phyloP scores from a whole-genome alignment of 2,329 filamentous ascomycete genomes.

The Sarocladium brachiariae region DNA sequence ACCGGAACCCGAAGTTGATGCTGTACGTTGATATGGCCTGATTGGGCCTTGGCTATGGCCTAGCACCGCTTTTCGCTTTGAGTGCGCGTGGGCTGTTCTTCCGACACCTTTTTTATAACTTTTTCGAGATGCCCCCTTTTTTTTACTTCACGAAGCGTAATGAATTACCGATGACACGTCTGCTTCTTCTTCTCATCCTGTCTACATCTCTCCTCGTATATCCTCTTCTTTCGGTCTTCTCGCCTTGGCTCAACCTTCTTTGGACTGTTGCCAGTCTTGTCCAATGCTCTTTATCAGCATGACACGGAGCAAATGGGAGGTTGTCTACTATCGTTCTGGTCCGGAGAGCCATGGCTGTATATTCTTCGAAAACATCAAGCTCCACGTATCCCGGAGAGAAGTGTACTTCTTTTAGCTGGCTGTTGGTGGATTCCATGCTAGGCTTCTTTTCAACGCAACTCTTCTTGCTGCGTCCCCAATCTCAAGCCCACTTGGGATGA shows the following conservation, averaged over 20 bases:
- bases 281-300: background rate
- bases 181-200: background rate
- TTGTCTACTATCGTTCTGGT: too few species aligned
- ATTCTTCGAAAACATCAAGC: too few species aligned
- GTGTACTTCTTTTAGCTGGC: too few species aligned
- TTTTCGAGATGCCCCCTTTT: background rate
- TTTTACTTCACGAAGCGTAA: constrained; percentile 8
- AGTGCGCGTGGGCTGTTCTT: background rate
- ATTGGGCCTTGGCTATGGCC: constrained; percentile 12
- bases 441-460: too few species aligned
- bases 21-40: constrained; percentile 55
- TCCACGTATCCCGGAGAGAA: too few species aligned
- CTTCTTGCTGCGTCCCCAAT: too few species aligned
- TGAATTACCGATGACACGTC: constrained; percentile 3
- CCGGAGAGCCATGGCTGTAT: too few species aligned
- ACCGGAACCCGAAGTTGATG: constrained; percentile 80
- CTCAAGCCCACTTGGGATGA: too few species aligned
- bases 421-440: too few species aligned
- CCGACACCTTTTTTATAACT: background rate
- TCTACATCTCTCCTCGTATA: background rate
- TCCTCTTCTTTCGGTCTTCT: background rate
- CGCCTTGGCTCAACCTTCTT: background rate
- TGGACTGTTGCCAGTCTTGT: background rate
- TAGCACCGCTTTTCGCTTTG: background rate
- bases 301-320: background rate